phyloP scores from a whole-genome alignment of 2,329 filamentous ascomycete genomes.

The Sordariomycetes sp. region DNA sequence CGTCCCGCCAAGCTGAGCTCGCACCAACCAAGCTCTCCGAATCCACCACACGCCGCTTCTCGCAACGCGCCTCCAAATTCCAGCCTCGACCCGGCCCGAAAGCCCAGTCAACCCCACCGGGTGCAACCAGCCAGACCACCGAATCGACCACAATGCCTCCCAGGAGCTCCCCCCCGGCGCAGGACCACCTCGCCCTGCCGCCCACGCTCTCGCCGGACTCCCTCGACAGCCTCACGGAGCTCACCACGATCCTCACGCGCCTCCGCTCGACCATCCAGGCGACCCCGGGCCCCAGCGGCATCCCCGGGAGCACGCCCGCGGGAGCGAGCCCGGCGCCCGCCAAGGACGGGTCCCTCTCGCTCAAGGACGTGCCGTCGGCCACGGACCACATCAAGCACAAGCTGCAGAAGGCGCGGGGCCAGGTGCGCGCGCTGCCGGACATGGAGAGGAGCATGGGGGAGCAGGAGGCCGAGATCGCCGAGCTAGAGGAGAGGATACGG shows the following conservation, averaged over 20 bases:
- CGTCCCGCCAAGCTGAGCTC: neutral
- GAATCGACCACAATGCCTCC: neutral
- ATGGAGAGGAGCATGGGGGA: slow-evolving; percentile 55
- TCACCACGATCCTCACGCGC: slow-evolving; percentile 67
- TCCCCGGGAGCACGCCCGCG: slow-evolving; percentile 16
- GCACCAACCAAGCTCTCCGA: neutral
- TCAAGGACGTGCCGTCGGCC: slow-evolving; percentile 70
- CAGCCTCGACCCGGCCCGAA: neutral
- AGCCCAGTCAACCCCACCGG: neutral
- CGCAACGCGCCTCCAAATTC: neutral
- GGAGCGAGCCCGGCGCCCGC: neutral
- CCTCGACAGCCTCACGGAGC: slow-evolving; percentile 76
- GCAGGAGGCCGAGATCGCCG: slow-evolving; percentile 59
- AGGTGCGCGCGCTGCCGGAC: slow-evolving; percentile 58
- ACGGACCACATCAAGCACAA: slow-evolving; percentile 74
- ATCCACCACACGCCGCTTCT: too few relatives aligned
- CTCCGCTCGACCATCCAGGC: slow-evolving; percentile 45
- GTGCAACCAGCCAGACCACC: neutral
- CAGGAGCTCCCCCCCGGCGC: neutral
- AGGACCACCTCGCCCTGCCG: slow-evolving; percentile 37
- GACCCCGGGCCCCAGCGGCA: slow-evolving; percentile 24
- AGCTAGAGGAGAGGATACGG: slow-evolving; percentile 53
- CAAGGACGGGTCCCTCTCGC: slow-evolving; percentile 25
- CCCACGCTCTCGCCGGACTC: slow-evolving; percentile 66
- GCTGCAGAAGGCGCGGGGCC: slow-evolving; percentile 64